Percentiles rank a stretch among this genome's conserved stretches.
Evolutionary conservation across 345 rosid species (phyloP).

Genomic region (Eucalyptus cladocalyx): DNA sequence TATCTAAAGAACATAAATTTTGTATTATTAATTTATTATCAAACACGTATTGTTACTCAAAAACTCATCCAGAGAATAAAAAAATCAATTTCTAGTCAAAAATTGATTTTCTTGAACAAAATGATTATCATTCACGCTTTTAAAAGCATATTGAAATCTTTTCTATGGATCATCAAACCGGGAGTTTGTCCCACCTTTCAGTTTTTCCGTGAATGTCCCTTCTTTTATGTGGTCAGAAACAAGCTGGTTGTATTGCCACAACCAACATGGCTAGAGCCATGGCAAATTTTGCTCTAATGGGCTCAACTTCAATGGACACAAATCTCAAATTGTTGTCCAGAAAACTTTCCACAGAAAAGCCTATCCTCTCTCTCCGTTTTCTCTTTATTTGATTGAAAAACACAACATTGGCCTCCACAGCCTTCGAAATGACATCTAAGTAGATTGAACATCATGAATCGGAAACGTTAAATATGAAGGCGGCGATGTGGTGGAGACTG

Average conservation of each 20-base stretch:
- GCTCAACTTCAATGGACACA: background rate
- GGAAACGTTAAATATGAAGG: background rate
- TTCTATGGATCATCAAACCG: background rate
- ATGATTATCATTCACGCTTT: too few species aligned
- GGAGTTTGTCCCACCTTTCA: background rate
- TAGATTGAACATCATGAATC: background rate
- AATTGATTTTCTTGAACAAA: too few species aligned
- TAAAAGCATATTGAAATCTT: background rate
- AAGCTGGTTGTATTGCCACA: background rate
- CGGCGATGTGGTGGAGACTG: background rate
- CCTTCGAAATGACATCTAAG: background rate
- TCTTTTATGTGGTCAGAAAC: background rate
- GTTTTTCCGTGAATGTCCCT: background rate
- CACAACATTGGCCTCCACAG: background rate
- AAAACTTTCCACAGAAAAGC: background rate
- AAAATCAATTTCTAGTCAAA: background rate
- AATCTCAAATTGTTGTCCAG: background rate
- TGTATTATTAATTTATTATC: too few species aligned
- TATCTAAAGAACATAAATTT: fast-evolving
- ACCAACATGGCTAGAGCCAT: background rate
- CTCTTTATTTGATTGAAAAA: too few species aligned
- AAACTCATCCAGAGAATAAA: fast-evolving
- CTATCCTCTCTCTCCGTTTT: background rate
- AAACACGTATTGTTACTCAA: too few species aligned
- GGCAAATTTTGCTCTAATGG: background rate